Base-by-base conservation (phyloP, 345 rosid genomes). In the Salix koriyanagi region DNA sequence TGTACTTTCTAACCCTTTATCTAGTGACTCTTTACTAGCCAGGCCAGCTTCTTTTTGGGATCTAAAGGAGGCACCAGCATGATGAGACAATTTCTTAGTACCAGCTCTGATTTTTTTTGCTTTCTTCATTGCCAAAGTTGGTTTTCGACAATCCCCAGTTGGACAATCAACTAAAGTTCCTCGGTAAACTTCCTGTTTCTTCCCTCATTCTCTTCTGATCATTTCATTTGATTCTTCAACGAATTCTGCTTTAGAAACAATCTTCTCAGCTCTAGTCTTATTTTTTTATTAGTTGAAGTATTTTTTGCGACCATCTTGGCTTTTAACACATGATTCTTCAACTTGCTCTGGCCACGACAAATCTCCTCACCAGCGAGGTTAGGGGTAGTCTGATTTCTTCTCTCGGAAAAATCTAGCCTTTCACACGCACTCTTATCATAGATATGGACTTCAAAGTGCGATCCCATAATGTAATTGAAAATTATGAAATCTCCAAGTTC, bases 381-480 rank as follows among this genome's bases (percentile, higher is more conserved):
- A 36, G 84, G 78, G 71, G 58, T 5, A 6, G 65, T 78, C 66
- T 48, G 71, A 46, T 70, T 72, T 37, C 68, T 62, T 25, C 25
- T 83, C 37, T 39, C 39, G 18, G 81, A 64, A 67, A 76, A 66
- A 19, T 76, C 74, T 8, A 66, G 32, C 77, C 82, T 82, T 62
- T 85, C 81, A 54, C 88, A 82, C 7, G 69, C 85, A 69, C 83
- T 82, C 69, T 70, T 72, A 58, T 77, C 67, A 61, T 76, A 82
- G 72, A 87, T 80, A 65, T 80, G 76, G 6, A 87, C 87, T 65
- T 50, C 42, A 78, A 87, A 81, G 75, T 78, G 81, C 21, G 83
- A 75, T 73, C 82, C 84, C 26, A 64, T 11, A 44, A 80, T 46
- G 74, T 73, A 87, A 58, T 70, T 7, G 65, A 87, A 87, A 15